Evolutionary conservation across 257 asterid genomes (phyloP), one percentile per base, ranked within the genome.

Genomic region (Catharanthus roseus): DNA sequence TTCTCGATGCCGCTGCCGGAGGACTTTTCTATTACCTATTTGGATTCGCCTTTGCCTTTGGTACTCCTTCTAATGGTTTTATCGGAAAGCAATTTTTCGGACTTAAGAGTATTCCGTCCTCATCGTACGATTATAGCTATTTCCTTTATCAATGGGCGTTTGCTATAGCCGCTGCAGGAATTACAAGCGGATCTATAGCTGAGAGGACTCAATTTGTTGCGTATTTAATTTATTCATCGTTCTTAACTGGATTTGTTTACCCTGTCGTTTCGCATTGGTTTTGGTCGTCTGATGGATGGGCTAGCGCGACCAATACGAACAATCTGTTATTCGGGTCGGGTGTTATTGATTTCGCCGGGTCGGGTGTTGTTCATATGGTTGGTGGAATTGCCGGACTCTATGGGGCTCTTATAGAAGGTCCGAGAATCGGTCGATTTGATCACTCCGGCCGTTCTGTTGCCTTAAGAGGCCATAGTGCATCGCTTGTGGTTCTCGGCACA

Each of bases 111-210:
- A 56, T 91, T 49, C 95, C 97, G 1, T 50, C 91, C 0, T 0
- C 51, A 1, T 0, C 64, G 0, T 85, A 66, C 45, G 97, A 91
- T 49, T 91, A 89, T 78, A 81, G 87, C 34, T 70, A 73, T 3
- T 91, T 91, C 60, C 83, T 91, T 0, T 91, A 91, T 71, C 97
- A 91, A 70, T 91, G 96, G 97, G 96, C 97, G 28, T 91, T 89
- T 67, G 97, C 97, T 47, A 91, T 91, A n/a, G 97, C 96, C 55
- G 96, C 97, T 60, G 97, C 97, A 31, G 97, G 97, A 0, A 89
- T 91, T n/a, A 91, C 97, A 67, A 85, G 90, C 74, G 97, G 97
- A 21, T 89, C 96, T 12, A 91, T 91, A 21, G 97, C 97, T 8
- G 97, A 91, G 78, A 54, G 98, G 0, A 92, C 98, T 0, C 98